phyloP scores from a whole-genome alignment of 2,329 filamentous ascomycete genomes.

The Fusarium sp. region DNA sequence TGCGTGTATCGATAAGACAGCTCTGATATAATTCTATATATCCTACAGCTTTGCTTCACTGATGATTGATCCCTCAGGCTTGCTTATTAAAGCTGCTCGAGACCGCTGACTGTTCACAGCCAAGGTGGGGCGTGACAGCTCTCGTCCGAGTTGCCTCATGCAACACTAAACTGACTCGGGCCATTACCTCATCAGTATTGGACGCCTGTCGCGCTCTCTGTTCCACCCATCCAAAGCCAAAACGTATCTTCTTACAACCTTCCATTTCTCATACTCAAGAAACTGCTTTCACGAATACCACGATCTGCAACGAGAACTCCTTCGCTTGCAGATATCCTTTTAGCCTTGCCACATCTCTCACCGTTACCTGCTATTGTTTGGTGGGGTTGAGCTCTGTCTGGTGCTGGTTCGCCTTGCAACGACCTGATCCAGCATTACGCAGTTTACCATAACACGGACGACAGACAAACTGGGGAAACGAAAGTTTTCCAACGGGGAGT shows the following conservation, averaged over 20 bases:
- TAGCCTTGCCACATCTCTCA: constrained; percentile 11
- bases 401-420: constrained; percentile 49
- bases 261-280: constrained; percentile 25
- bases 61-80: constrained; percentile 2
- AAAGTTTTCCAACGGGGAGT: constrained; percentile 72
- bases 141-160: constrained; percentile 31
- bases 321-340: constrained; percentile 24
- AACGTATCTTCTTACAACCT: constrained; percentile 32
- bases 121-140: constrained; percentile 30
- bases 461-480: constrained; percentile 73
- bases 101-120: constrained; percentile 1
- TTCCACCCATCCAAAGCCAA: constrained; percentile 24
- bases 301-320: constrained; percentile 28
- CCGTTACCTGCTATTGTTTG: constrained; percentile 35
- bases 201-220: constrained; percentile 32
- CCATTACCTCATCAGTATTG: constrained; percentile 47
- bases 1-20: background rate
- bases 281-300: constrained; percentile 12
- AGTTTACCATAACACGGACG: constrained; percentile 50
- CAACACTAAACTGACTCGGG: constrained; percentile 29
- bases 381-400: constrained; percentile 55
- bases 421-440: constrained; percentile 44
- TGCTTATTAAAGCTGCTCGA: constrained; percentile 38
- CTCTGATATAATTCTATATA: background rate
- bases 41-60: background rate